Percentiles rank a stretch among this genome's conserved stretches.
Evolutionary conservation across 2,329 filamentous ascomycete genomes (phyloP).

Genomic region (Intubia oerlemansii): DNA sequence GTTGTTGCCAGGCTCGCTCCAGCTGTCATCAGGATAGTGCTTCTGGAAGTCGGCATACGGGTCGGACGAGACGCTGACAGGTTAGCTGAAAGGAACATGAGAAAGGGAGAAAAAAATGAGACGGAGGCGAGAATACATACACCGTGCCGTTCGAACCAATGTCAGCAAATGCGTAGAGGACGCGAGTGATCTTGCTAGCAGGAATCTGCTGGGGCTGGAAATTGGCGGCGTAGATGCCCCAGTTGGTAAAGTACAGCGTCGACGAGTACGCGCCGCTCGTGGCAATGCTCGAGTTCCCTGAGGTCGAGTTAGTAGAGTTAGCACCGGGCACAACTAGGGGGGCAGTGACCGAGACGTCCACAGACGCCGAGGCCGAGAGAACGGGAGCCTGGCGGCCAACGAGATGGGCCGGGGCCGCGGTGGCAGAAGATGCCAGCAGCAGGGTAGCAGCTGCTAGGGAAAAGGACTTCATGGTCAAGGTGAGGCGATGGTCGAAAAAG

Average conservation of each 20-base stretch:
- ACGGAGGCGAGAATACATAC: constrained; percentile 9
- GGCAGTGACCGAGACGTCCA: no score
- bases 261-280: constrained; percentile 12
- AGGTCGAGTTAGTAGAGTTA: no score
- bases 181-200: constrained; percentile 46
- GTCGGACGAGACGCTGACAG: constrained; percentile 30
- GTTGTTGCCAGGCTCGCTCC: constrained; percentile 36
- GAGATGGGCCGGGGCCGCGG: no score
- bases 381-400: no score
- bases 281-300: no score
- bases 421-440: no score
- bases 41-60: constrained; percentile 42
- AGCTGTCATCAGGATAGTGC: constrained; percentile 33
- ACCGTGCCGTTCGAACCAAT: constrained; percentile 24
- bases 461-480: no score
- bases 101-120: not conserved
- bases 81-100: constrained; percentile 6
- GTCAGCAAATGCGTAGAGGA: constrained; percentile 39
- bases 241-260: constrained; percentile 32
- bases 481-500: no score
- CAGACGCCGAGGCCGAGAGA: no score
- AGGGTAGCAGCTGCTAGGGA: no score
- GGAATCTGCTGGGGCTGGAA: constrained; percentile 46
- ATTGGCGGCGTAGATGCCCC: constrained; percentile 17
- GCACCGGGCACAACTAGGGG: no score